phyloP scores from a whole-genome alignment of 768 basidiomycete species.

The Lentinula sp. region DNA sequence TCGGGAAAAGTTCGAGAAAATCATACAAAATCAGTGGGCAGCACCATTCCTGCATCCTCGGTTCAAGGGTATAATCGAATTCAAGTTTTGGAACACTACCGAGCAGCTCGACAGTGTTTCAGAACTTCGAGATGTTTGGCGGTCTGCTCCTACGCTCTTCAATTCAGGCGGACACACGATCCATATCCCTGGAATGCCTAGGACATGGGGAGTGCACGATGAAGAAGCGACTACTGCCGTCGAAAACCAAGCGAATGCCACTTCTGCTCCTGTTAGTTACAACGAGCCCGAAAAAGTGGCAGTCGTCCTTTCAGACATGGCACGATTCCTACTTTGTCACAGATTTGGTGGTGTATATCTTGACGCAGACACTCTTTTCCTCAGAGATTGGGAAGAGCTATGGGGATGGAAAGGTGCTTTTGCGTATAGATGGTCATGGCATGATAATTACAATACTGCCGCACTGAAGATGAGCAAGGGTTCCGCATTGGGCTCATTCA shows the following conservation, averaged over 20 bases:
- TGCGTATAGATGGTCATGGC: conserved; percentile 69
- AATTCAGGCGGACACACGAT: conserved; percentile 55
- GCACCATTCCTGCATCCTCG: conserved; percentile 63
- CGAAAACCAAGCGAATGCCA: conserved; percentile 7
- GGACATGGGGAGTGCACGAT: conserved; percentile 5
- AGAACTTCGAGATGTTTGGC: conserved; percentile 64
- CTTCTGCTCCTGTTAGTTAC: conserved; percentile 4
- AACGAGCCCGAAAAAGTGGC: conserved; percentile 62
- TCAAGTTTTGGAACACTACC: conserved; percentile 75
- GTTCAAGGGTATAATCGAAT: conserved; percentile 60
- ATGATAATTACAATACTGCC: conserved; percentile 69
- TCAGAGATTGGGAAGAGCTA: conserved; percentile 73
- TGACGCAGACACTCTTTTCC: conserved; percentile 66
- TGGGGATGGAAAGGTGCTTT: conserved; percentile 73
- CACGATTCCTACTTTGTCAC: conserved; percentile 66
- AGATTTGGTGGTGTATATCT: conserved; percentile 71
- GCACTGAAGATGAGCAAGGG: conserved; percentile 62
- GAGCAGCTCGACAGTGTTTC: conserved; percentile 64
- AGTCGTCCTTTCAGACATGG: conserved; percentile 69
- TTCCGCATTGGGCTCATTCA: conserved; percentile 59
- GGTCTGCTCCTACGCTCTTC: conserved; percentile 50
- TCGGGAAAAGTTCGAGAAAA: conserved; percentile 41
- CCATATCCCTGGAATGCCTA: conserved; percentile 20
- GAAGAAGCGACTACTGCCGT: conserved; percentile 10
- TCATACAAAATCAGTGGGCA: conserved; percentile 61